Conservation (phyloP, 305 asterid genomes). For the Withania somnifera region DNA sequence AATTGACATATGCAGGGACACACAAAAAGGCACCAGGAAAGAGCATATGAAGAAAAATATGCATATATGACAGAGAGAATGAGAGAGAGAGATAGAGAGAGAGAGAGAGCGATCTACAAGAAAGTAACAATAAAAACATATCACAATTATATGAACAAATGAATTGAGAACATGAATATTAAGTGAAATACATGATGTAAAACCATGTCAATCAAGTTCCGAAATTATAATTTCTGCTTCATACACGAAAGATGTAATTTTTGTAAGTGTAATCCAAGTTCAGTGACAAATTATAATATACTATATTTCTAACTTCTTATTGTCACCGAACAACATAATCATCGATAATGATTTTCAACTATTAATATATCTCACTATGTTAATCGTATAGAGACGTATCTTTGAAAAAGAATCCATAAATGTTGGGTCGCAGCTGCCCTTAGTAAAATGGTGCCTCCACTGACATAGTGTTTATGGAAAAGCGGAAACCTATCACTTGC, state of each 20-base stretch:
- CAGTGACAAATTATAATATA: neutral
- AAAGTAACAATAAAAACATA: neutral
- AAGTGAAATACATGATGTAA: neutral
- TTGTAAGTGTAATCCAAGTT: neutral
- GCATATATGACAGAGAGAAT: too few relatives aligned
- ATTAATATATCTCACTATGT: neutral
- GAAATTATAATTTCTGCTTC: neutral
- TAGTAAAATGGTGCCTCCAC: neutral
- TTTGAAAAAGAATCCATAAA: neutral
- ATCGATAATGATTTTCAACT: neutral
- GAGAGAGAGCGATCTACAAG: neutral
- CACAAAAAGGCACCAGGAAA: neutral
- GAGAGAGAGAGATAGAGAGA: neutral
- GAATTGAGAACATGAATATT: neutral
- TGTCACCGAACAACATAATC: neutral
- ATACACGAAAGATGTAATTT: neutral
- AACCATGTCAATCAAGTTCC: neutral
- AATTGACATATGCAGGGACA: neutral
- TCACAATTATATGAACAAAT: neutral
- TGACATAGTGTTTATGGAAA: neutral
- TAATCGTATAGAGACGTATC: neutral
- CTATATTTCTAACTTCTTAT: neutral
- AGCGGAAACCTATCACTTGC: neutral
- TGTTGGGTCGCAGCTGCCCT: neutral
- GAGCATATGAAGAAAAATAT: neutral